phyloP scores from a whole-genome alignment of 148 eudicot genomes.

The Nyssa sinensis region DNA sequence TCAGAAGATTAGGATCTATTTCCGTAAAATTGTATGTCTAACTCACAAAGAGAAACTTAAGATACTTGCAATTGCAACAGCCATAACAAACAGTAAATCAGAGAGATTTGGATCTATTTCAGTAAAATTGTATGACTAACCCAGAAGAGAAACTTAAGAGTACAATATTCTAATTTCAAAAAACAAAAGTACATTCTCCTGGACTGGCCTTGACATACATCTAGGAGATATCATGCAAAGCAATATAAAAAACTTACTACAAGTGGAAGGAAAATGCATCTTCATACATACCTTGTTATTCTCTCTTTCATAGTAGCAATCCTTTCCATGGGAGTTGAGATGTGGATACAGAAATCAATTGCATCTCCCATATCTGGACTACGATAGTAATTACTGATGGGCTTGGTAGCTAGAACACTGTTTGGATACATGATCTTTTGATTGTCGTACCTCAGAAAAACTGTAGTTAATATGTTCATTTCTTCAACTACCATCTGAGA shows the following conservation, averaged over 20 bases:
- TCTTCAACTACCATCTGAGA: conserved; percentile 86
- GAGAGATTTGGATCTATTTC: too few species aligned
- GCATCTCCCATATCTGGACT: conserved; percentile 92
- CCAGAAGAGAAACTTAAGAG: too few species aligned
- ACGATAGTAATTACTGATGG: conserved; percentile 69
- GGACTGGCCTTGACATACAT: not conserved
- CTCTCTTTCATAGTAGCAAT: conserved; percentile 67
- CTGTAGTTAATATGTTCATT: conserved; percentile 75
- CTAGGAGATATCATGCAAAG: not conserved
- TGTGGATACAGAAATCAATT: conserved; percentile 61
- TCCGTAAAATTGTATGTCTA: not conserved
- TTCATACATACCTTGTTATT: conserved; percentile 46
- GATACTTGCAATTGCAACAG: too few species aligned
- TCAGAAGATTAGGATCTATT: not conserved
- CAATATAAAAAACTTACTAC: too few species aligned
- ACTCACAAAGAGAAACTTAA: not conserved
- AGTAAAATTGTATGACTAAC: too few species aligned
- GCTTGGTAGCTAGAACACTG: conserved; percentile 70
- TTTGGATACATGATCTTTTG: conserved; percentile 77
- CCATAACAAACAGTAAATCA: too few species aligned
- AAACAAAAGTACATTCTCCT: too few species aligned
- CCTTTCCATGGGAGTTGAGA: conserved; percentile 75
- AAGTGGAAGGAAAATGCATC: not conserved
- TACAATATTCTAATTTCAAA: too few species aligned
- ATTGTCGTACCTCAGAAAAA: conserved; percentile 69